These are phyloP conservation scores for Cordyceps cicadae DNA, from an alignment of 2,329 filamentous ascomycete species.

Conservation along the genomic window DNA sequence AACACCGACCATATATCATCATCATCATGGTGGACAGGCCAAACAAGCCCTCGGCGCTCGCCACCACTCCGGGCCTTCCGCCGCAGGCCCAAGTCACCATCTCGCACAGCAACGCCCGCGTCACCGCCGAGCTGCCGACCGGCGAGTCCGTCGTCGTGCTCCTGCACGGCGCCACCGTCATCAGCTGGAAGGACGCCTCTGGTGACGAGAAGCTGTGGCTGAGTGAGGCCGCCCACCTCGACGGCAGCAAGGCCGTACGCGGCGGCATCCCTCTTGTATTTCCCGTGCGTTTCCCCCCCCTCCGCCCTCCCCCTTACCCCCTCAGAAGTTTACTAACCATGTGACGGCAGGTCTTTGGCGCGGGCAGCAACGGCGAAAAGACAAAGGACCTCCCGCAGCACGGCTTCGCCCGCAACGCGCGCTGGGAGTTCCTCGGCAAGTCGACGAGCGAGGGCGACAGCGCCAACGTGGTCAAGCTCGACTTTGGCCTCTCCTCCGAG, in stretches of 20 bases:
- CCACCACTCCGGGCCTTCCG: slow-evolving; percentile 63
- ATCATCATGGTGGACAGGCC: slow-evolving; percentile 66
- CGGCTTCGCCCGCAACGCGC: slow-evolving; percentile 82
- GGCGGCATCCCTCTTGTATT: slow-evolving; percentile 92
- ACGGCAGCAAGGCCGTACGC: slow-evolving; percentile 81
- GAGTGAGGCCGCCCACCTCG: slow-evolving; percentile 69
- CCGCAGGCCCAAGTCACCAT: slow-evolving; percentile 71
- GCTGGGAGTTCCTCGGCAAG: slow-evolving; percentile 92
- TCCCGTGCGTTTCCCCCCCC: slow-evolving; percentile 52
- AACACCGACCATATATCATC: neutral
- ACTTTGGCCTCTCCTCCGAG: slow-evolving; percentile 78
- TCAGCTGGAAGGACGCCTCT: slow-evolving; percentile 79
- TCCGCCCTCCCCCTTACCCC: no score
- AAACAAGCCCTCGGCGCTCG: slow-evolving; percentile 72
- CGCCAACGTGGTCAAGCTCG: slow-evolving; percentile 78
- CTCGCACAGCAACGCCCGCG: slow-evolving; percentile 59
- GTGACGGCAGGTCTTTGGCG: slow-evolving; percentile 66
- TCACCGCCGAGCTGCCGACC: slow-evolving; percentile 73
- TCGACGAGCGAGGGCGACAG: slow-evolving; percentile 49
- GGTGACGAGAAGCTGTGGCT: slow-evolving; percentile 81
- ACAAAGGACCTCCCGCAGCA: slow-evolving; percentile 80
- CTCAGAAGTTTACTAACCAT: no score
- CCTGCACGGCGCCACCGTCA: slow-evolving; percentile 86
- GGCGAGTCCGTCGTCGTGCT: slow-evolving; percentile 81
- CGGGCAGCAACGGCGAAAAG: slow-evolving; percentile 65